phyloP scores from a whole-genome alignment of 768 basidiomycete genomes.

The Candolleomyces efflorescens region DNA sequence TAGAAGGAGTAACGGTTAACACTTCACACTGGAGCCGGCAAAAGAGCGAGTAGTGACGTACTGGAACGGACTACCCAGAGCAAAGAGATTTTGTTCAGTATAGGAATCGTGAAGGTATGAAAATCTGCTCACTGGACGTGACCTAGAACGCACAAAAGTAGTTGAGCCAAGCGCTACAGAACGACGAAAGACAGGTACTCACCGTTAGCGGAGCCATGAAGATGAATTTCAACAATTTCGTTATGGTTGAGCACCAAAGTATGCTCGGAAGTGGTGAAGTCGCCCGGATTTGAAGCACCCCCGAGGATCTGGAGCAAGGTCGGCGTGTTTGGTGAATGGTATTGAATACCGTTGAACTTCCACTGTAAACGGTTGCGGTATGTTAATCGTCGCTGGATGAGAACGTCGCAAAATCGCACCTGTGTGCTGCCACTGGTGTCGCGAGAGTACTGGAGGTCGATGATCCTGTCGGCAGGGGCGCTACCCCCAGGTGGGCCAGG shows the following conservation, averaged over 20 bases:
- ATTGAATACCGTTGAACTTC: conserved; percentile 30
- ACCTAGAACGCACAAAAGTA: no score
- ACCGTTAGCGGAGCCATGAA: conserved; percentile 22
- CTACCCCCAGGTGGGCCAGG: conserved; percentile 14
- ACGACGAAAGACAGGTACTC: neutral
- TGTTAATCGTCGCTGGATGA: neutral
- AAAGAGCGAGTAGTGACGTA: neutral
- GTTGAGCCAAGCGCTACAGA: neutral
- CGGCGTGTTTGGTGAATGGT: conserved; percentile 19
- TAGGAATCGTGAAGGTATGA: no score
- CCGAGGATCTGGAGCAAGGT: conserved; percentile 24
- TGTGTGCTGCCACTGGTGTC: neutral
- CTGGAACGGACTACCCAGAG: conserved; percentile 8
- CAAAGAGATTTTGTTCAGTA: no score
- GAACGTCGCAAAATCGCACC: neutral
- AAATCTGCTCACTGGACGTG: no score
- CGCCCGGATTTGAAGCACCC: conserved; percentile 13
- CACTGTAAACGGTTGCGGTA: conserved; percentile 10
- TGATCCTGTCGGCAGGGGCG: conserved; percentile 11
- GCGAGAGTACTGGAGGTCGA: conserved; percentile 5
- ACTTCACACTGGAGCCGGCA: no score
- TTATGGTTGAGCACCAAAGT: conserved; percentile 22
- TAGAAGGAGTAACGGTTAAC: neutral
- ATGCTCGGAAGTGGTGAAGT: conserved; percentile 24
- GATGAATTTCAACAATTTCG: conserved; percentile 21